Evolutionary conservation across 257 asterid species (phyloP).

Genomic region (Phtheirospermum japonicum): DNA sequence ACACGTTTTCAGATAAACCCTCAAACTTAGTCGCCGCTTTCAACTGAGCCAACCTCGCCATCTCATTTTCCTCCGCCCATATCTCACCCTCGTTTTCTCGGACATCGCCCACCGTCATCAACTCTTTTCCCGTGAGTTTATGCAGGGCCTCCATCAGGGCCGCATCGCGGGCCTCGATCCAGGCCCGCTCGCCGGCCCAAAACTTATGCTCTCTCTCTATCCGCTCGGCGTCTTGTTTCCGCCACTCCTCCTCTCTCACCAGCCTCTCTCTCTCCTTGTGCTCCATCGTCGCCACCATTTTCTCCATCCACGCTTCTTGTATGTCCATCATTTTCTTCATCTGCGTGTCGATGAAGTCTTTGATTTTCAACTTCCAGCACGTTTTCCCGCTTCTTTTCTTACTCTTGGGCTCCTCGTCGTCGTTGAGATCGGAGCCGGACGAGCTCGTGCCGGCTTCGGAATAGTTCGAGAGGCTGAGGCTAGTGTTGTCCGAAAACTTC

Average conservation of each 20-base stretch:
- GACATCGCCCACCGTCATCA: constrained; percentile 15
- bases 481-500: constrained; percentile 56
- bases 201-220: constrained; percentile 68
- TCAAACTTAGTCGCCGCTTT: not conserved
- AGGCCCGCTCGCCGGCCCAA: constrained; percentile 82
- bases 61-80: no score
- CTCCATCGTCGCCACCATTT: constrained; percentile 72
- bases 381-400: constrained; percentile 40
- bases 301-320: constrained; percentile 88
- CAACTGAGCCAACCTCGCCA: no score
- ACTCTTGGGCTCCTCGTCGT: constrained; percentile 30
- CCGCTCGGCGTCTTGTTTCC: constrained; percentile 63
- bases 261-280: constrained; percentile 75
- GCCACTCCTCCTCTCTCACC: constrained; percentile 75
- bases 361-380: constrained; percentile 66
- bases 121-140: constrained; percentile 44
- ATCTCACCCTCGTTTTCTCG: no score
- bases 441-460: constrained; percentile 57
- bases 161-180: constrained; percentile 80
- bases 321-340: constrained; percentile 81
- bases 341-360: constrained; percentile 62
- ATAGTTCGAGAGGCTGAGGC: constrained; percentile 75
- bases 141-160: constrained; percentile 65
- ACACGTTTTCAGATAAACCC: constrained; percentile 36
- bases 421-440: no score